Evolutionary conservation across 164 flowering plant genomes (phyloP).

Genomic region (Paratinospora sagittata): DNA sequence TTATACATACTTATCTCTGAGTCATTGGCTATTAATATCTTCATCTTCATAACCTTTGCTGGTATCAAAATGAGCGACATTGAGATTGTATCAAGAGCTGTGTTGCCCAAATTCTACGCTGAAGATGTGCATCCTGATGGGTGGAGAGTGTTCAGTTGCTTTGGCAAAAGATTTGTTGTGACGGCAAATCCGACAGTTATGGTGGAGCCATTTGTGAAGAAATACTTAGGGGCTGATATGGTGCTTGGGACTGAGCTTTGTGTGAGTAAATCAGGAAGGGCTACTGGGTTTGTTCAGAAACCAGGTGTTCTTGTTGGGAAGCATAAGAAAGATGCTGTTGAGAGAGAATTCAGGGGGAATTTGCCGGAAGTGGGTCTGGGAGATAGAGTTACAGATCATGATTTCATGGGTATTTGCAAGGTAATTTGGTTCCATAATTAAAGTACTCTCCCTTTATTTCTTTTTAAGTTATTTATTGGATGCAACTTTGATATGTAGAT

Average conservation of each 20-base stretch:
- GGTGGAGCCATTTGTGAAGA: constrained; percentile 70
- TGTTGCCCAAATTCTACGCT: constrained; percentile 62
- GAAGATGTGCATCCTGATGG: constrained; percentile 59
- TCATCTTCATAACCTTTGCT: constrained; percentile 57
- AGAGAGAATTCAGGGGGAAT: constrained; percentile 40
- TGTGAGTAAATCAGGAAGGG: constrained; percentile 50
- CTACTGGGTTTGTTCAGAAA: constrained; percentile 58
- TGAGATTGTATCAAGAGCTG: constrained; percentile 57
- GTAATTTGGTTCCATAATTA: too few species aligned
- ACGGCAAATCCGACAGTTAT: constrained; percentile 68
- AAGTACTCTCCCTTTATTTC: too few species aligned
- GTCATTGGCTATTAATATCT: constrained; percentile 33
- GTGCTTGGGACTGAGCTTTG: constrained; percentile 80
- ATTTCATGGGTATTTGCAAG: constrained; percentile 87
- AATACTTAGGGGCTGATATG: constrained; percentile 55
- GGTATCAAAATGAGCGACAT: constrained; percentile 49
- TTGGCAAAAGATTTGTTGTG: constrained; percentile 49
- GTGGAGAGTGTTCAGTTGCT: constrained; percentile 62
- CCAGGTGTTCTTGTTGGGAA: constrained; percentile 76
- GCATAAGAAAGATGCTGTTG: constrained; percentile 39
- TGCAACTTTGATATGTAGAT: too few species aligned
- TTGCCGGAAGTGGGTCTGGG: constrained; percentile 74
- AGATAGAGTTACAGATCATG: constrained; percentile 51
- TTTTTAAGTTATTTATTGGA: too few species aligned
- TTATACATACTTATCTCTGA: constrained; percentile 50